Evolutionary conservation across 805 yeast genomes (phyloP).

Genomic region (Komagataella pastoris): DNA sequence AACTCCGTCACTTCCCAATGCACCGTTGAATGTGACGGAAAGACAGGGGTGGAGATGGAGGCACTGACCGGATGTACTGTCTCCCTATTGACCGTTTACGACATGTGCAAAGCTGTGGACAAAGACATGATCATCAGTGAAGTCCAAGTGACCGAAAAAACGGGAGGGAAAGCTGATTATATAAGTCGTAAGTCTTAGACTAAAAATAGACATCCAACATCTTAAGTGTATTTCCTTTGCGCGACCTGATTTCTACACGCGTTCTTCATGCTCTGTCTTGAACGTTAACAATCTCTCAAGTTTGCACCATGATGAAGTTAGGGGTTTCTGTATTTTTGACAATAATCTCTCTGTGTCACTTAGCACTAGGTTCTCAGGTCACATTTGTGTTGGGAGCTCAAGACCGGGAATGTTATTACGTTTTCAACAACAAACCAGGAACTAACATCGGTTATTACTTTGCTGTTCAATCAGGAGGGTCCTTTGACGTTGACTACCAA

Average conservation of each 20-base stretch:
- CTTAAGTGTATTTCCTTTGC: not conserved
- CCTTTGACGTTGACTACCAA: conserved; percentile 67
- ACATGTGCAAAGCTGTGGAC: conserved; percentile 49
- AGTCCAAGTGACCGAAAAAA: conserved; percentile 24
- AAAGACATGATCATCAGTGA: conserved; percentile 26
- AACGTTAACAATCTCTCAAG: not conserved
- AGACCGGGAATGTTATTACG: conserved; percentile 59
- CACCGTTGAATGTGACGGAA: conserved; percentile 30
- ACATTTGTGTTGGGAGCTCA: conserved; percentile 68
- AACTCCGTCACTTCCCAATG: conserved; percentile 18
- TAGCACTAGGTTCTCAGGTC: conserved; percentile 34
- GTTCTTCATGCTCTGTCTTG: not conserved
- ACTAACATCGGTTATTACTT: conserved; percentile 62
- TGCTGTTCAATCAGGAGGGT: conserved; percentile 74
- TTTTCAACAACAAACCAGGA: conserved; percentile 45
- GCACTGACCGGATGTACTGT: conserved; percentile 33
- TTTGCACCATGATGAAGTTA: not conserved
- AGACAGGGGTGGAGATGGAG: conserved; percentile 49
- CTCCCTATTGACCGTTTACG: conserved; percentile 34
- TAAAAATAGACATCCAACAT: not conserved
- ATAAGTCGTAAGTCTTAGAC: not conserved
- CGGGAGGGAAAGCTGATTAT: conserved; percentile 26
- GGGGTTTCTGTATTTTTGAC: not conserved
- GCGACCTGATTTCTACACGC: not conserved
- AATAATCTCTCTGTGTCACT: not conserved